These are phyloP conservation scores for Liriodendron chinense DNA, from an alignment of 164 flowering plant genomes.

Conservation along the genomic window DNA sequence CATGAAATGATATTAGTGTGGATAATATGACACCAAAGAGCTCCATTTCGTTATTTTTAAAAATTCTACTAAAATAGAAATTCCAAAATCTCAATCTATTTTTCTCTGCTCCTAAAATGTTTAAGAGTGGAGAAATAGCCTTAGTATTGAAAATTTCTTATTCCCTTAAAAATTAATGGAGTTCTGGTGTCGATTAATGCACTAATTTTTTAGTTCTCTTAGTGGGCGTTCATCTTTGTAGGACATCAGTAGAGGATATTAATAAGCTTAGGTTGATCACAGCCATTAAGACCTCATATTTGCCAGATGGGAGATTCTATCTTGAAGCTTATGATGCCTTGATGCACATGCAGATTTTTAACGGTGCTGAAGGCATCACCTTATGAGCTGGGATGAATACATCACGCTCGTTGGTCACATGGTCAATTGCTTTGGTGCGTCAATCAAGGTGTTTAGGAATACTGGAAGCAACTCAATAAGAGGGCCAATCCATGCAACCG, in stretches of 20 bases:
- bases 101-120: too few species aligned
- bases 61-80: too few species aligned
- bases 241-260: conserved; percentile 74
- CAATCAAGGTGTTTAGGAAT: conserved; percentile 84
- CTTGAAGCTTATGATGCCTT: conserved; percentile 78
- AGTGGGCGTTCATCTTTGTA: conserved; percentile 24
- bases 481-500: conserved; percentile 91
- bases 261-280: conserved; percentile 71
- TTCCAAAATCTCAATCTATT: too few species aligned
- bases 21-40: too few species aligned
- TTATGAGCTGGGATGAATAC: conserved; percentile 97
- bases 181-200: too few species aligned
- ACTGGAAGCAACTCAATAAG: conserved; percentile 91
- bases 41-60: too few species aligned
- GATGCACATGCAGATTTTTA: conserved; percentile 65
- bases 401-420: conserved; percentile 95
- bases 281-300: conserved; percentile 85
- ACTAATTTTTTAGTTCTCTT: neutral
- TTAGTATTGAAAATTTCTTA: too few species aligned
- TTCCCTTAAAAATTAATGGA: too few species aligned
- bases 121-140: too few species aligned
- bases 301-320: conserved; percentile 80
- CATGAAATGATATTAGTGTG: too few species aligned
- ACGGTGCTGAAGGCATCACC: conserved; percentile 77
- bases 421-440: conserved; percentile 78